Conservation (phyloP, 495 filamentous ascomycete species). For the Achaetomiella virescens region DNA sequence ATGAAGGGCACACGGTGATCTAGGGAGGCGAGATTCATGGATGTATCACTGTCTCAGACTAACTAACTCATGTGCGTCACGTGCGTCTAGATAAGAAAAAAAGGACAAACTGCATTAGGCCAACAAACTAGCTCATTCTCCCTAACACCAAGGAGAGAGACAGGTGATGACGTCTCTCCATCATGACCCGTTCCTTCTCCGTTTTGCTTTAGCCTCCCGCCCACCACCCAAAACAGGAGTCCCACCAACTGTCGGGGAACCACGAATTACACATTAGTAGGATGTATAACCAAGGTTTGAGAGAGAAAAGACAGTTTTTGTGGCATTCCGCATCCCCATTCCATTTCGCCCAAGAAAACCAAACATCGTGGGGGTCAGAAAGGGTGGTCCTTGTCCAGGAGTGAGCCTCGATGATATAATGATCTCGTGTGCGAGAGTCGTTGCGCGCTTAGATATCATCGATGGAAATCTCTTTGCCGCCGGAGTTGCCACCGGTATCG, state of each 20-base stretch:
- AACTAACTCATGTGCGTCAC: background rate
- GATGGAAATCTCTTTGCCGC: conserved; percentile 62
- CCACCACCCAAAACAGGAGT: conserved; percentile 5
- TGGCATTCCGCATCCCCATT: conserved; percentile 19
- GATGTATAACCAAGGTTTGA: conserved; percentile 36
- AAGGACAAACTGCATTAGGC: conserved; percentile 7
- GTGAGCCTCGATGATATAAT: background rate
- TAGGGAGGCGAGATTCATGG: background rate
- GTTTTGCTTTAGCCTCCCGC: conserved; percentile 4
- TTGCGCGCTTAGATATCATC: conserved; percentile 61
- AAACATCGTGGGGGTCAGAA: conserved; percentile 3
- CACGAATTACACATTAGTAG: background rate
- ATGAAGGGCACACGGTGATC: too few species aligned
- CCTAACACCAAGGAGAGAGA: conserved; percentile 11
- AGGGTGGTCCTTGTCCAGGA: conserved; percentile 14
- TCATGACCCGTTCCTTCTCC: conserved; percentile 29
- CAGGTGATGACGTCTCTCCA: conserved; percentile 46
- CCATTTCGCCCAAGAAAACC: conserved; percentile 1
- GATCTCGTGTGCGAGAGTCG: background rate
- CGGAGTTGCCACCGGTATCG: conserved; percentile 53
- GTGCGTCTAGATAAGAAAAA: background rate
- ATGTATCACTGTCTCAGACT: background rate
- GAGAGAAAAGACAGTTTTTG: conserved; percentile 60
- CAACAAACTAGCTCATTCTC: background rate
- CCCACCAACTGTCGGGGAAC: conserved; percentile 47